Percentiles rank a stretch among this genome's conserved stretches.
phyloP scores from a whole-genome alignment of 129 eudicot species.

The Flaveria robusta region DNA sequence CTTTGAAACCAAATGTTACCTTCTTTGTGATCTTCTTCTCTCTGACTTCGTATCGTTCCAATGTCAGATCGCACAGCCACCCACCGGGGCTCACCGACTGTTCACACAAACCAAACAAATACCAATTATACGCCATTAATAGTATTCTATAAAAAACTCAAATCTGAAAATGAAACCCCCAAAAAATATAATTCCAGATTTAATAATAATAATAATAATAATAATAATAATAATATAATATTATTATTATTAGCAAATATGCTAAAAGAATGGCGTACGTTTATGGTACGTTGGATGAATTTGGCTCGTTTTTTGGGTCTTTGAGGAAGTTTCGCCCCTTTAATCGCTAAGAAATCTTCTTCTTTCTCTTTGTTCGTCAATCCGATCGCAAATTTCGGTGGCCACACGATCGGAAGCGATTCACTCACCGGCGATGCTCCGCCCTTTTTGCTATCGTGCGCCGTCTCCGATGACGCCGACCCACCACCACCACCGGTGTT shows the following conservation, averaged over 20 bases:
- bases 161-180: too few relatives aligned
- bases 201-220: background rate
- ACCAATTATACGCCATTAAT: background rate
- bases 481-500: conserved; percentile 65
- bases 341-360: conserved; percentile 84
- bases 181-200: background rate
- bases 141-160: background rate
- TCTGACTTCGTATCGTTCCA: conserved; percentile 85
- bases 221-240: too few relatives aligned
- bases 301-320: conserved; percentile 96
- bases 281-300: conserved; percentile 84
- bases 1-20: conserved; percentile 40
- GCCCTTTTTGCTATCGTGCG: conserved; percentile 52
- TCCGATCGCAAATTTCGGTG: conserved; percentile 83
- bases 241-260: background rate
- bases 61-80: conserved; percentile 80
- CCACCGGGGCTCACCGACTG: conserved; percentile 83
- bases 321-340: conserved; percentile 93
- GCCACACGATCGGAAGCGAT: conserved; percentile 66
- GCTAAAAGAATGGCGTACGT: conserved; percentile 38
- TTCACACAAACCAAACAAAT: background rate
- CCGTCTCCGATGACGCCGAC: conserved; percentile 69
- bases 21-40: conserved; percentile 86
- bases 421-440: conserved; percentile 70
- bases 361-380: conserved; percentile 91